Base-by-base conservation (phyloP, 2,329 filamentous ascomycete genomes). In the Penicillium sp. region DNA sequence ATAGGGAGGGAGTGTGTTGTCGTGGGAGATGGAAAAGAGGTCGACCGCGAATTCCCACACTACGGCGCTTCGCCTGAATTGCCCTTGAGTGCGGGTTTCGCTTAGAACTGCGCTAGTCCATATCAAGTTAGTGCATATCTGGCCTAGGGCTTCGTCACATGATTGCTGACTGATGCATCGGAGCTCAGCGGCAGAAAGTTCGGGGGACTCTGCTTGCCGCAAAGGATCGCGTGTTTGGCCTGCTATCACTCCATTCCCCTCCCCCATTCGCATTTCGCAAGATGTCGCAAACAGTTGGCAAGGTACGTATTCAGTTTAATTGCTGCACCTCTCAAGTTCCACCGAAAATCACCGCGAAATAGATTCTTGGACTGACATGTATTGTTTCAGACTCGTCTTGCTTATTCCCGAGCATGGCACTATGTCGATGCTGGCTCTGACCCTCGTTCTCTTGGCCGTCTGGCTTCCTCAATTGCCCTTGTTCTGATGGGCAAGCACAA, bases 401-500 rank as follows among this genome's bases (percentile, higher is more conserved):
- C 94, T 79, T 99, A 97, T 83, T 92, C 92, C 42, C 88, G 95
- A 68, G 87, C 89, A 79, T 99, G 95, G 94, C 94, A 99, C 78
- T 87, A 90, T 86, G 75, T 97, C 82, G 74, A 94, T 81, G 77
- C 90, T 78, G 69, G 81, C 80, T 63, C 87, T 76, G 74, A 86
- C 18, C 82, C 86, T 16, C 91, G 92, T 13, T 87, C 91, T n/a
- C 88, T 97, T 36, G 93, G 93, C 65, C 91, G 93, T 37, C 83
- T 97, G 48, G 93, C 93, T 58, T 91, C 89, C 49, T 87, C 89
- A 60, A 96, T 97, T 74, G 93, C 92, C 58, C 81, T 88, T 50
- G 82, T 91, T 56, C 86, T 97, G 48, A 97, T 97, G 92, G 94
- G 94, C 78, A 99, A 99, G 82, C 89, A 99, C 83, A 99, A 99